Evolutionary conservation across 306 rosid species (phyloP), one percentile per base, ranked within the genome.

Genomic region (Luffa aegyptiaca): DNA sequence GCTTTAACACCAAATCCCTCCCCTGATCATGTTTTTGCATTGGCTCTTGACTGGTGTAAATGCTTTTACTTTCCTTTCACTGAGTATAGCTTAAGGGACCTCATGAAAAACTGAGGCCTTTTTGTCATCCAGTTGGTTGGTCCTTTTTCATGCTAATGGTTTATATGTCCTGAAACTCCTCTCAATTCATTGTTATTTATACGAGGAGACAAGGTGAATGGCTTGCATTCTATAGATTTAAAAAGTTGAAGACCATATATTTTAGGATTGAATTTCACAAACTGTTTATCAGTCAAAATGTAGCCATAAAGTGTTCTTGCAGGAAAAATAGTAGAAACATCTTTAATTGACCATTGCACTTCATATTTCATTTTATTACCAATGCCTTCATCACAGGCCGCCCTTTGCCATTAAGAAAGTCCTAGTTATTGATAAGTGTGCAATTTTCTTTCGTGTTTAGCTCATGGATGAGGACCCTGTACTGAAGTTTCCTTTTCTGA

Each of bases 401-500:
- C 26, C 72, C 48, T 37, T 65, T 37, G 13, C 26, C 31, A 66
- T 66, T 2, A 39, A 66, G 31, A 8, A 33, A 33, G 44, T 73
- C 62, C 78, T 71, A 70, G 80, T n/a, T 80, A 80, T 16, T 79
- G 75, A 70, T 84, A 0, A 74, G 9, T 51, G 44, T 14, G 61
- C 44, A 73, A 31, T 49, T 49, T 69, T 33, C 77, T 35, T 72
- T 48, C 77, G 26, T 46, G 39, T 46, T 49, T 5, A 56, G 39
- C 20, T 44, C 5, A 48, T 48, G 78, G 31, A 26, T 31, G 37
- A 79, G 63, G 82, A 68, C 64, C 71, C 39, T 41, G 63, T 13
- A 33, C 75, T 76, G 35, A 75, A 57, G 71, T 49, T 68, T 85
- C 65, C 69, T 75, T 77, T 74, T 66, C 79, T 72, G 76, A 83